These are phyloP conservation scores for Hypomyces rosellus DNA, from an alignment of 2,329 filamentous ascomycete genomes.

Conservation along the genomic window DNA sequence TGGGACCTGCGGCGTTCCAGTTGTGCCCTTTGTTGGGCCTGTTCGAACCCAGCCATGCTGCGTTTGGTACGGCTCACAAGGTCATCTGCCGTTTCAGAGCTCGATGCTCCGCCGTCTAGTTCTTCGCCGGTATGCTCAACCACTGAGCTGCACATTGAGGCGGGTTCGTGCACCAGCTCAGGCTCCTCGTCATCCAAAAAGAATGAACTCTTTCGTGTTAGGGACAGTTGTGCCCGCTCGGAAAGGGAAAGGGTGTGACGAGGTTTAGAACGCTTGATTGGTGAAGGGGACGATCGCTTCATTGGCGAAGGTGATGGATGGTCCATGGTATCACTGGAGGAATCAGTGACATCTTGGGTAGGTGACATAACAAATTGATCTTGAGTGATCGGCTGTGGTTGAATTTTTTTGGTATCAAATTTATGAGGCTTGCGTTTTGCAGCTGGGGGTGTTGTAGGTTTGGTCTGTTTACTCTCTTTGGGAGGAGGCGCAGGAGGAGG, in stretches of 20 bases:
- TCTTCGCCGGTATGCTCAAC: slow-evolving; percentile 12
- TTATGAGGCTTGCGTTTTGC: background rate
- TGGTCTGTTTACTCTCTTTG: background rate
- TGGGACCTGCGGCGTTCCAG: slow-evolving; percentile 48
- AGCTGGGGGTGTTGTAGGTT: background rate
- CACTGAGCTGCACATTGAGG: slow-evolving; percentile 7
- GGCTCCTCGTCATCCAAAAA: slow-evolving; percentile 27
- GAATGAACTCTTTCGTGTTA: slow-evolving; percentile 53
- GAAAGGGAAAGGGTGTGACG: slow-evolving; percentile 58
- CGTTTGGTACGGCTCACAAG: slow-evolving; percentile 52
- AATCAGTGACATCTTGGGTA: slow-evolving; percentile 46
- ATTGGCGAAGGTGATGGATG: slow-evolving; percentile 48
- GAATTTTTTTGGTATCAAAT: background rate
- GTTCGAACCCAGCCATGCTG: slow-evolving; percentile 58
- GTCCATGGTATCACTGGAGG: background rate
- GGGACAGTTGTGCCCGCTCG: slow-evolving; percentile 76
- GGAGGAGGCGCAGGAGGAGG: background rate
- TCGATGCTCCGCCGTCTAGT: slow-evolving; percentile 15
- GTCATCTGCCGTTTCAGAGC: slow-evolving; percentile 36
- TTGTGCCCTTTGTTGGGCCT: slow-evolving; percentile 54
- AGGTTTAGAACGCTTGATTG: slow-evolving; percentile 40
- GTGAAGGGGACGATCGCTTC: slow-evolving; percentile 50
- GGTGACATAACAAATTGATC: slow-evolving; percentile 26
- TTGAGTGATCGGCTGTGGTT: slow-evolving; percentile 13
- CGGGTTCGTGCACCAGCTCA: slow-evolving; percentile 17